These are phyloP conservation scores for Malassezia furfur DNA, from an alignment of 1,284 basidiomycete species.

Conservation along the genomic window DNA sequence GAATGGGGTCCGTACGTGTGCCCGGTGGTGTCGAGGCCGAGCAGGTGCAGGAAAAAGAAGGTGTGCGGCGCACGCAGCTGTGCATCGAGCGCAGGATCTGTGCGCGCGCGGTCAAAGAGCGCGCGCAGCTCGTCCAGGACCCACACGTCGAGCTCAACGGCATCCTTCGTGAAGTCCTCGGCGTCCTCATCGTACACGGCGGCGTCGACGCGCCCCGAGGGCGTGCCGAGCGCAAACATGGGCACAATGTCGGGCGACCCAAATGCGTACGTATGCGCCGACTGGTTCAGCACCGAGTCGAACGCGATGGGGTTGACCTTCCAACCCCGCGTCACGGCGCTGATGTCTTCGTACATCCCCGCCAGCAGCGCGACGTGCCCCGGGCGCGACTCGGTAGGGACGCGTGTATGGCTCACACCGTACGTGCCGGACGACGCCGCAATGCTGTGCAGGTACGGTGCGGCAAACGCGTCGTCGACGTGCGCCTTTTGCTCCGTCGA, in stretches of 20 bases:
- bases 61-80: slow-evolving; percentile 54
- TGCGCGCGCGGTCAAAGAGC: slow-evolving; percentile 46
- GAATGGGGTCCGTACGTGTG: slow-evolving; percentile 80
- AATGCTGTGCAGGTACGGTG: slow-evolving; percentile 65
- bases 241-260: slow-evolving; percentile 82
- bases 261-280: slow-evolving; percentile 67
- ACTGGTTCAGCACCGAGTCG: slow-evolving; percentile 80
- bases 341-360: slow-evolving; percentile 87
- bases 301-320: slow-evolving; percentile 82
- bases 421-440: slow-evolving; percentile 61
- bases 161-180: slow-evolving; percentile 57
- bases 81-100: slow-evolving; percentile 49
- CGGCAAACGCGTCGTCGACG: slow-evolving; percentile 49
- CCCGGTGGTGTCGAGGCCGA: slow-evolving; percentile 77
- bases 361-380: slow-evolving; percentile 80
- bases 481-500: neutral
- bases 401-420: slow-evolving; percentile 74
- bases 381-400: slow-evolving; percentile 78
- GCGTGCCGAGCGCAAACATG: slow-evolving; percentile 71
- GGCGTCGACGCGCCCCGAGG: slow-evolving; percentile 59
- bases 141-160: slow-evolving; percentile 69
- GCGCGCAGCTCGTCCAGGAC: slow-evolving; percentile 60
- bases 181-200: slow-evolving; percentile 70
- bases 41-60: slow-evolving; percentile 73
- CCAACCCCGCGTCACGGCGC: slow-evolving; percentile 78